Conservation (phyloP, 2,329 filamentous ascomycete genomes). For the Diaporthe australafricana region DNA sequence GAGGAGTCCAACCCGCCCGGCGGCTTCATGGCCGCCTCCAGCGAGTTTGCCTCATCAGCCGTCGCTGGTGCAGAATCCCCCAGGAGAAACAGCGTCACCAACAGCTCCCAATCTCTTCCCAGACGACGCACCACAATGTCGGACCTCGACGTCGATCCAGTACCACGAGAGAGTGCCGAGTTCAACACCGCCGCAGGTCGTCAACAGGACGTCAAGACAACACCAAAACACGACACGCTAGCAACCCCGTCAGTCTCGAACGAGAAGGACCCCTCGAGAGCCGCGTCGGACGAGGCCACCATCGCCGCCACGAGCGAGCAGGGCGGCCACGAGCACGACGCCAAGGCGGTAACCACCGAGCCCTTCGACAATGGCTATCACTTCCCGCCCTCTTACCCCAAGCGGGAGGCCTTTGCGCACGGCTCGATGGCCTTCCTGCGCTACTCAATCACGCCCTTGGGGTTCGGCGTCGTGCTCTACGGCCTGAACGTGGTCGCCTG, state of each 20-base stretch:
- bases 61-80: slow-evolving; percentile 38
- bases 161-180: slow-evolving; percentile 23
- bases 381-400: slow-evolving; percentile 71
- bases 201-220: not conserved
- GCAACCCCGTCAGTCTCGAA: not conserved
- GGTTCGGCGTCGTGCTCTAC: slow-evolving; percentile 83
- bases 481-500: slow-evolving; percentile 86
- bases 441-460: slow-evolving; percentile 80
- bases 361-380: slow-evolving; percentile 74
- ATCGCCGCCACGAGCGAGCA: slow-evolving; percentile 43
- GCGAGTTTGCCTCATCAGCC: slow-evolving; percentile 57
- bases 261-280: slow-evolving; percentile 8
- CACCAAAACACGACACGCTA: not conserved
- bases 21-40: slow-evolving; percentile 61
- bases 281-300: slow-evolving; percentile 42
- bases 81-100: slow-evolving; percentile 33
- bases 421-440: slow-evolving; percentile 73
- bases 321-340: slow-evolving; percentile 21
- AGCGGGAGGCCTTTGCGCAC: slow-evolving; percentile 68
- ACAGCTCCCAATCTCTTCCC: slow-evolving; percentile 2
- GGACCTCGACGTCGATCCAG: slow-evolving; percentile 23
- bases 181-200: not conserved
- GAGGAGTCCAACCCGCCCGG: slow-evolving; percentile 58
- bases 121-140: slow-evolving; percentile 28
- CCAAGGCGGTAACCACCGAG: slow-evolving; percentile 46